Percentiles rank a stretch among this genome's conserved stretches.
Conservation (phyloP, 192 early-diverging fungal species). For the Coemansia sp. region DNA sequence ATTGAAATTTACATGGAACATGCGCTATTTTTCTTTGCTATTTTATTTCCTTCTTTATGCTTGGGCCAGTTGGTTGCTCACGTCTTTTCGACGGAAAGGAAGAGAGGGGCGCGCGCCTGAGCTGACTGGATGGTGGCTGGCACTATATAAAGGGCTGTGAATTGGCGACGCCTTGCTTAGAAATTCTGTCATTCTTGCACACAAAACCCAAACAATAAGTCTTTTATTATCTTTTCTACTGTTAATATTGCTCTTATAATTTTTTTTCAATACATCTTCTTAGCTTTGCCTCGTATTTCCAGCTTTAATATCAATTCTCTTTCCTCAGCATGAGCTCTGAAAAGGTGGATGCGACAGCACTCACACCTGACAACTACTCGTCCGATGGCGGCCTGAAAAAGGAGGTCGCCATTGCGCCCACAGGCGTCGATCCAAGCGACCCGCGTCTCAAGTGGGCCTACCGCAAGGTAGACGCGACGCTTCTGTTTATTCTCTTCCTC, state of each 20-base stretch:
- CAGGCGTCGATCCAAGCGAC: slow-evolving; percentile 2
- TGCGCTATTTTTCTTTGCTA: not conserved
- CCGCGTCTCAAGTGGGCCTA: slow-evolving; percentile 41
- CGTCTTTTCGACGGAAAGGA: not conserved
- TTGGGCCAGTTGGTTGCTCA: too few relatives aligned
- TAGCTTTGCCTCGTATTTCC: not conserved
- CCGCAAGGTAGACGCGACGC: slow-evolving; percentile 42
- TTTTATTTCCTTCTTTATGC: not conserved
- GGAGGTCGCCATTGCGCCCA: not conserved
- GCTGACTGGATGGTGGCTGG: not conserved
- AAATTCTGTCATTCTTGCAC: not conserved
- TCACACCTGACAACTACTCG: slow-evolving; percentile 7
- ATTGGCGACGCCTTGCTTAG: too few relatives aligned
- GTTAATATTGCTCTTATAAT: too few relatives aligned
- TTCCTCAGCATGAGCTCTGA: slow-evolving; percentile 2
- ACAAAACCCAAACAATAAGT: too few relatives aligned
- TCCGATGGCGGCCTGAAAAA: not conserved
- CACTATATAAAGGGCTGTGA: not conserved
- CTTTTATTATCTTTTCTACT: not conserved
- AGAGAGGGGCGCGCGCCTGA: too few relatives aligned
- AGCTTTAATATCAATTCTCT: not conserved
- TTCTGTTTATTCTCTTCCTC: slow-evolving; percentile 39
- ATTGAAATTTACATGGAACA: not conserved
- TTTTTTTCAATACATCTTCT: not conserved
- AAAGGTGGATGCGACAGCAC: not conserved